Evolutionary conservation across 306 rosid genomes (phyloP), one percentile per base, ranked within the genome.

Genomic region (Cajanus cajan): DNA sequence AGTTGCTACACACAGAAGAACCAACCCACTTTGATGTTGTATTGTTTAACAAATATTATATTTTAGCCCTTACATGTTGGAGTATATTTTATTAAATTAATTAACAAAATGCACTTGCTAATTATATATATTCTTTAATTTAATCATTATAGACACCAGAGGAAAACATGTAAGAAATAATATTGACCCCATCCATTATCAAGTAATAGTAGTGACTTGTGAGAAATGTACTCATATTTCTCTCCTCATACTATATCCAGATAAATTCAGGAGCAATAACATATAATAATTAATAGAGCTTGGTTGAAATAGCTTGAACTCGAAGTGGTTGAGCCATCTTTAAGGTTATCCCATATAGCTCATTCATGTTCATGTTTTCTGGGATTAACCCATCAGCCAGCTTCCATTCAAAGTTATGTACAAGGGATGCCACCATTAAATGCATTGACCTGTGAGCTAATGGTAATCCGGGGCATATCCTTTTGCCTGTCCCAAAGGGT

Each of bases 401-500:
- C 66, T 74, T 36, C 82, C 82, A 84, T 19, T 79, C 68, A 63
- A 68, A 63, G 52, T 3, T 18, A 4, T 43, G 71, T 0, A 84
- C 0, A 9, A 84, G 79, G 8, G 64, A 47, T 0, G 82, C 87
- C 52, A 84, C 28, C 21, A 79, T 22, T 16, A 79, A 45, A 10
- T 34, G 74, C 4, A 68, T 6, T 11, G 36, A 6, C 40, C 63
- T 63, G 4, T 19, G 34, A 25, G 82, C 87, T 19, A 79, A 55
- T 3, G 82, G 66, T 28, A 79, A 31, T 14, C 87, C 84, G 0
- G 84, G 87, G 18, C 84, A 84, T 6, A 62, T 70, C 55, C 87
- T 80, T 55, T 77, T 84, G 0, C 85, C 85, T 2, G 82, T 72
- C 16, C 82, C 87, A 74, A 84, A 84, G 3, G 87, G 87, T 34